phyloP scores from a whole-genome alignment of 306 rosid genomes.

The apple (Malus domestica) region ASM211411v1 NC_041795.1:32077001-32077500 shows the following conservation, averaged over 20 bases:
- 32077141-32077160: neutral
- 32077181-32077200: neutral
- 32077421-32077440: neutral
- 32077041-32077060: neutral
- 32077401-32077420: neutral
- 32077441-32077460: constrained; percentile 59
- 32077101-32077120: too few relatives aligned
- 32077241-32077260: neutral
- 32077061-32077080: neutral
- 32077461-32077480: constrained; percentile 98
- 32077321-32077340: neutral
- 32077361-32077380: constrained; percentile 59
- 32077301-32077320: too few relatives aligned
- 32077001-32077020: too few relatives aligned
- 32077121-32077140: neutral
- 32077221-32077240: neutral
- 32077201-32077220: neutral
- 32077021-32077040: neutral
- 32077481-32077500: constrained; percentile 87
- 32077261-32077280: neutral
- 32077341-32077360: constrained; percentile 87
- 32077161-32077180: too few relatives aligned
- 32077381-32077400: neutral
- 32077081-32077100: too few relatives aligned
- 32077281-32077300: too few relatives aligned